phyloP scores from a whole-genome alignment of 352 stramenopile genomes.

The Phytopythium cucurbitacearum region DNA sequence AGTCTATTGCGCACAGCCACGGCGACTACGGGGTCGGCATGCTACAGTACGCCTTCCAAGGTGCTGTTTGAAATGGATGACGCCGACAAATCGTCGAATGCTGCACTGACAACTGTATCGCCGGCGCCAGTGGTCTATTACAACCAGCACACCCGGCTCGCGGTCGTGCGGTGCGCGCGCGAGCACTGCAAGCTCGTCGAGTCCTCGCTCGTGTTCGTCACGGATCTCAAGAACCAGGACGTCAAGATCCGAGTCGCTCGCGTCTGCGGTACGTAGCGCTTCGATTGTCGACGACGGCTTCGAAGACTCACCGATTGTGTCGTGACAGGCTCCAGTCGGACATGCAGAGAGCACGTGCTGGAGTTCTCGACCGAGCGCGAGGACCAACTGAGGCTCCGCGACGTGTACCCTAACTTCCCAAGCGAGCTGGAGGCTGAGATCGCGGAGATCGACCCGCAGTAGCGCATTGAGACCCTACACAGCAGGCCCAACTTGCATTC shows the following conservation, averaged over 20 bases:
- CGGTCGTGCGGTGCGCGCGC: conserved; percentile 57
- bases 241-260: conserved; percentile 55
- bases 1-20: conserved; percentile 64
- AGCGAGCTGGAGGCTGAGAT: conserved; percentile 48
- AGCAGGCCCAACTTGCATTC: no score
- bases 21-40: conserved; percentile 63
- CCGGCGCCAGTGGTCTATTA: conserved; percentile 56
- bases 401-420: conserved; percentile 32
- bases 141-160: conserved; percentile 44
- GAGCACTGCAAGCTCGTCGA: conserved; percentile 74
- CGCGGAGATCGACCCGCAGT: conserved; percentile 44
- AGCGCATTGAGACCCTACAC: not conserved
- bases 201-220: conserved; percentile 72
- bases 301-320: not conserved
- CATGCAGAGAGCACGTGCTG: conserved; percentile 45
- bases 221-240: conserved; percentile 51
- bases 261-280: conserved; percentile 51
- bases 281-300: not conserved
- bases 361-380: conserved; percentile 46
- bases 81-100: not conserved
- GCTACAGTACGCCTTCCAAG: conserved; percentile 78
- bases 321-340: conserved; percentile 40
- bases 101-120: not conserved
- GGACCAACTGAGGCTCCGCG: conserved; percentile 32
- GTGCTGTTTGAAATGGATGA: conserved; percentile 9